phyloP scores from a whole-genome alignment of 1,139 yeast genomes.

The Yamadazyma sp. region DNA sequence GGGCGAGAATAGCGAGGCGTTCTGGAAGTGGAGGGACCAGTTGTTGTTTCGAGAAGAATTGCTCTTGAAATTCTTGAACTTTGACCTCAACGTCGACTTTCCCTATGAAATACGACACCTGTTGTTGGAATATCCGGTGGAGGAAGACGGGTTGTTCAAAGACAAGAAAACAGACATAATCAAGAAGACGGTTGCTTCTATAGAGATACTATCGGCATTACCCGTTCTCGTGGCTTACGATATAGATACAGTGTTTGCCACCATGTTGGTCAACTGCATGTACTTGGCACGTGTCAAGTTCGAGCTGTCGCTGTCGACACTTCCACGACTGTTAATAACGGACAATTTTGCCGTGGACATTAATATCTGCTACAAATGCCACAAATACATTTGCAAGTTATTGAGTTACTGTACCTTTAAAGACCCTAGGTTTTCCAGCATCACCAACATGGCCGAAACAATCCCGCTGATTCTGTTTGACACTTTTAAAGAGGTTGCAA shows the following conservation, averaged over 20 bases:
- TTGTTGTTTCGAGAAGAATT: slow-evolving; percentile 45
- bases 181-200: slow-evolving; percentile 33
- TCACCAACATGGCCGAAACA: not conserved
- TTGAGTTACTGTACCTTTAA: slow-evolving; percentile 25
- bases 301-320: slow-evolving; percentile 13
- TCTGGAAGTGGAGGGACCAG: slow-evolving; percentile 52
- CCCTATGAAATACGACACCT: slow-evolving; percentile 39
- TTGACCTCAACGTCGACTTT: slow-evolving; percentile 39
- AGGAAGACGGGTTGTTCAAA: slow-evolving; percentile 15
- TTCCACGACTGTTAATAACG: slow-evolving; percentile 26
- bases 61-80: slow-evolving; percentile 38
- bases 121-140: slow-evolving; percentile 14
- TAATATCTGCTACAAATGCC: slow-evolving; percentile 30
- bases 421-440: slow-evolving; percentile 26
- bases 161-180: slow-evolving; percentile 31
- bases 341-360: slow-evolving; percentile 20
- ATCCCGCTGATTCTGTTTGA: slow-evolving; percentile 1
- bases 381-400: slow-evolving; percentile 30
- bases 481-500: slow-evolving; percentile 2
- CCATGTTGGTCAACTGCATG: slow-evolving; percentile 30
- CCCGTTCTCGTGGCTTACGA: slow-evolving; percentile 41
- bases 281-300: slow-evolving; percentile 30
- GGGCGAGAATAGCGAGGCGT: slow-evolving; percentile 42
- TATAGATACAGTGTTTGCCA: slow-evolving; percentile 33
- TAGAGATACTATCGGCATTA: slow-evolving; percentile 42